A percentile compares a stretch with the other conserved stretches of the same genome.
Conservation (phyloP, 805 yeast genomes). For the Metschnikowia vanudenii region DNA sequence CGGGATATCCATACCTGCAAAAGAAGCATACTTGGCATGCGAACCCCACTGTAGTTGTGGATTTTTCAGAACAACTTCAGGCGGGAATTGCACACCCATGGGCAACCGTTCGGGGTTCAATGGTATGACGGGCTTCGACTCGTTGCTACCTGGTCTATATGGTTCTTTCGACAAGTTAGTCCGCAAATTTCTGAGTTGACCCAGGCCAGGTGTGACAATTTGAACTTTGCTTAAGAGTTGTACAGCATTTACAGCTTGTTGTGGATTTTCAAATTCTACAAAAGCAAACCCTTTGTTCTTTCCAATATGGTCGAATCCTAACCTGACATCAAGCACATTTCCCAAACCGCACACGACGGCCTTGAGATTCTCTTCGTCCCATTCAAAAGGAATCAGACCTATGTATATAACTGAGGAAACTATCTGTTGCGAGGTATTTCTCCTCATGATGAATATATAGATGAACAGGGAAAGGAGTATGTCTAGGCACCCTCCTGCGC, state of each 20-base stretch:
- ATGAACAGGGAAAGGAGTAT: background rate
- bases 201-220: slow-evolving; percentile 25
- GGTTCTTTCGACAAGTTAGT: slow-evolving; percentile 66
- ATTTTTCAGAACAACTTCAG: slow-evolving; percentile 33
- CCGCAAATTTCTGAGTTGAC: slow-evolving; percentile 44
- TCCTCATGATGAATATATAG: slow-evolving; percentile 4
- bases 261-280: slow-evolving; percentile 53
- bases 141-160: slow-evolving; percentile 29
- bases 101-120: slow-evolving; percentile 51
- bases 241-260: slow-evolving; percentile 53
- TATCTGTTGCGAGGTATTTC: slow-evolving; percentile 11
- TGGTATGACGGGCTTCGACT: slow-evolving; percentile 41
- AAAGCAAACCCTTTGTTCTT: slow-evolving; percentile 68
- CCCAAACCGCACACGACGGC: slow-evolving; percentile 72
- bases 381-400: slow-evolving; percentile 67
- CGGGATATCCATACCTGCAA: background rate
- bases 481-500: background rate
- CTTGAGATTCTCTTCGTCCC: slow-evolving; percentile 64
- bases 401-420: slow-evolving; percentile 50
- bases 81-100: slow-evolving; percentile 55
- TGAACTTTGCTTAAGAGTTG: slow-evolving; percentile 43
- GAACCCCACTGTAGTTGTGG: background rate
- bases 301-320: slow-evolving; percentile 57
- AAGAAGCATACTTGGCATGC: background rate
- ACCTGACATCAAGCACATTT: slow-evolving; percentile 62